Evolutionary conservation across 345 rosid species (phyloP).

Genomic region (Arabidopsis arenosa): DNA sequence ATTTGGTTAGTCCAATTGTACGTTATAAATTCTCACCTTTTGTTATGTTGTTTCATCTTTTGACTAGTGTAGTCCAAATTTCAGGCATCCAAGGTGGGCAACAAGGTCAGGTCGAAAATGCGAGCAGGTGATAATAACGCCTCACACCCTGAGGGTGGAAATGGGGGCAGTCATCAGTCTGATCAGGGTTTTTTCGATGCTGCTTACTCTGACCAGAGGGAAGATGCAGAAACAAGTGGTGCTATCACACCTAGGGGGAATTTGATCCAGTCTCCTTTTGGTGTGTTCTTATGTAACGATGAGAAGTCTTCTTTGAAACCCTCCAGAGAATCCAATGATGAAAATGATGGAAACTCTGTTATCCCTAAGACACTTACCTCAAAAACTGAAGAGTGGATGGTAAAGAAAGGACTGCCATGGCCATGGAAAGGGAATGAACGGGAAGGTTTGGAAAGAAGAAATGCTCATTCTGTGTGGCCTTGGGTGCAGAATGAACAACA

Average conservation of each 20-base stretch:
- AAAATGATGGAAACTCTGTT: constrained; percentile 67
- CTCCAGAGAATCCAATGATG: constrained; percentile 63
- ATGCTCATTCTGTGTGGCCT: constrained; percentile 59
- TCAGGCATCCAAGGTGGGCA: constrained; percentile 87
- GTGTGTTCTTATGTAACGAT: constrained; percentile 56
- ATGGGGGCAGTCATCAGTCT: constrained; percentile 71
- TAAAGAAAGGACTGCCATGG: constrained; percentile 85
- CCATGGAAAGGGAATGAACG: constrained; percentile 91
- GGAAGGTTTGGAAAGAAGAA: constrained; percentile 60
- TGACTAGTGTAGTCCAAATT: constrained; percentile 43
- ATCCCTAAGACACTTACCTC: constrained; percentile 70
- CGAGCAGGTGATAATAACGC: constrained; percentile 59
- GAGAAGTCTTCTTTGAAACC: constrained; percentile 57
- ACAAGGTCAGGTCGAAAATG: constrained; percentile 79
- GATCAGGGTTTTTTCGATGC: constrained; percentile 74
- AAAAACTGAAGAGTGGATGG: constrained; percentile 85
- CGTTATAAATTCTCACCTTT: constrained; percentile 10
- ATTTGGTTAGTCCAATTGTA: constrained; percentile 64
- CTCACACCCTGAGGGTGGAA: constrained; percentile 66
- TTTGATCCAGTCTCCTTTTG: constrained; percentile 58
- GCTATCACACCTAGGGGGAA: constrained; percentile 83
- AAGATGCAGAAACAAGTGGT: constrained; percentile 75
- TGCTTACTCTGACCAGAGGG: constrained; percentile 64
- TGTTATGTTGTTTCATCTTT: constrained; percentile 25
- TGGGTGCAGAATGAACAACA: constrained; percentile 70